Evolutionary conservation across 73 alveolate genomes (phyloP), one percentile per base, ranked within the genome.

Genomic region (Durusdinium trenchii): DNA sequence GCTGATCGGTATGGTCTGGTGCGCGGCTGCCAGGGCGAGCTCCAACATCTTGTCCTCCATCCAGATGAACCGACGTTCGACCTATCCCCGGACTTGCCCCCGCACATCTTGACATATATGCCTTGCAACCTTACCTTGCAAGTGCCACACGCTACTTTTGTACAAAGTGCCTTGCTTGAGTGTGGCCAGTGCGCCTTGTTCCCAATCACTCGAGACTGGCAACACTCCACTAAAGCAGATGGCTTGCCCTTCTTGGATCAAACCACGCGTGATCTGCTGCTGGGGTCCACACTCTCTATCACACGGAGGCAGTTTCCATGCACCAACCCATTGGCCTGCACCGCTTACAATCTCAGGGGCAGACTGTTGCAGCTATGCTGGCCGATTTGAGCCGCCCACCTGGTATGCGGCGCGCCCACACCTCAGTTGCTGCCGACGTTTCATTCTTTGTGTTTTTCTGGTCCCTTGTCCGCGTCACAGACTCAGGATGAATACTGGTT

Each of bases 281-380:
- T 6, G 14, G 93, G 28, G 30, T 48, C 48, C 52, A 26, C 73
- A 16, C 52, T 83, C 40, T 1, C 48, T 36, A 26, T 83, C 38
- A 30, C 75, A 32, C 71, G 93, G 6, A 1, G 47, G 1, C 93
- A 83, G 35, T 23, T 83, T 35, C 75, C 93, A 2, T 48, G 71
- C 51, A 50, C 93, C 32, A 83, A 83, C 16, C 93, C 93, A 0
- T n/a, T 83, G 73, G 93, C 93, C 36, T 83, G 93, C 93, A 83
- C 93, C 10, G 93, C 73, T 7, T 83, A 83, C 75, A 40, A 46
- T 38, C 42, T 83, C 93, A 83, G 35, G 93, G 93, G 6, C 60
- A 51, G 9, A 83, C 93, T 3, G 3, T 83, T 16, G n/a, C 50
- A 12, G 73, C 71, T 6, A 83, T 83, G 93, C 3, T 83, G 35